Conservation (phyloP, 2,329 filamentous ascomycete species). For the Venturia nashicola region DNA sequence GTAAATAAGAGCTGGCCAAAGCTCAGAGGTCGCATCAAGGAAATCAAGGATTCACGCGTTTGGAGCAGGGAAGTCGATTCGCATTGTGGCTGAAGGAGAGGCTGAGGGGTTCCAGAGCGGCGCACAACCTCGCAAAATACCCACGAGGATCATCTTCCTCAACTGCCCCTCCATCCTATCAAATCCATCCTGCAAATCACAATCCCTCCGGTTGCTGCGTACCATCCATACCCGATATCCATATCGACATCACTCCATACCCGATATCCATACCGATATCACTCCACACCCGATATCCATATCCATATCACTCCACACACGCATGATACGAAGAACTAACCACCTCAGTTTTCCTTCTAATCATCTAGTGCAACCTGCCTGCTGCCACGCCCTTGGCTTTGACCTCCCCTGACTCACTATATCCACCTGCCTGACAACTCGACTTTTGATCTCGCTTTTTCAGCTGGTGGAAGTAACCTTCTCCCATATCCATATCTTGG, state of each 20-base stretch:
- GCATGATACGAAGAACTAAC: too few species aligned
- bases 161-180: neutral
- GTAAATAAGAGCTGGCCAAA: slow-evolving; percentile 2
- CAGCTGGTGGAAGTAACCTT: too few species aligned
- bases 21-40: neutral
- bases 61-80: neutral
- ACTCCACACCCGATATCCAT: too few species aligned
- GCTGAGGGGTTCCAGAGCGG: too few species aligned
- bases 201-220: neutral
- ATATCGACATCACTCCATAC: neutral
- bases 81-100: neutral
- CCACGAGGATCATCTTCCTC: neutral
- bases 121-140: neutral
- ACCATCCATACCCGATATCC: neutral
- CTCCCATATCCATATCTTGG: too few species aligned
- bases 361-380: neutral
- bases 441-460: too few species aligned
- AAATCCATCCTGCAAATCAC: neutral
- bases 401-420: neutral
- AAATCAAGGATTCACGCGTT: neutral
- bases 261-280: neutral
- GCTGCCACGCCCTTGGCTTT: too few species aligned
- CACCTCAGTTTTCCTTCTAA: neutral
- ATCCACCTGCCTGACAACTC: too few species aligned
- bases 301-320: neutral